A percentile compares a stretch with the other conserved stretches of the same genome.
Evolutionary conservation across 1,139 yeast species (phyloP).

Genomic region (Hemisphaericaspora xylanilytica): DNA sequence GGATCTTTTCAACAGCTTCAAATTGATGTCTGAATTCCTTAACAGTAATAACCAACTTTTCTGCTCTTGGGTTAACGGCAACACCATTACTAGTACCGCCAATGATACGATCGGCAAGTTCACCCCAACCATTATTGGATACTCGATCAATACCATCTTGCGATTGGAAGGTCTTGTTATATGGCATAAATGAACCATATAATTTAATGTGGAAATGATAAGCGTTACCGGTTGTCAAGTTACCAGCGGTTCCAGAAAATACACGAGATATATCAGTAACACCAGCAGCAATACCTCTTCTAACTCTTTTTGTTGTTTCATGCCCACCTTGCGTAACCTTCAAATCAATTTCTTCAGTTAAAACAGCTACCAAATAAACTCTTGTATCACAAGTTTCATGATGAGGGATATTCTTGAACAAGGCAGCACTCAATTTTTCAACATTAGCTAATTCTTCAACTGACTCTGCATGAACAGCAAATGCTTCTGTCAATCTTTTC

Average conservation of each 20-base stretch:
- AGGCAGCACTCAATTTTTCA: slow-evolving; percentile 73
- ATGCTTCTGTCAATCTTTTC: slow-evolving; percentile 75
- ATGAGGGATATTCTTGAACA: slow-evolving; percentile 77
- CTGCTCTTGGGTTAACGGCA: slow-evolving; percentile 81
- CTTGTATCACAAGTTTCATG: slow-evolving; percentile 60
- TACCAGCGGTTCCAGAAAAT: slow-evolving; percentile 64
- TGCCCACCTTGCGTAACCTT: slow-evolving; percentile 22
- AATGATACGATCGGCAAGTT: slow-evolving; percentile 73
- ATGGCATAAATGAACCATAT: slow-evolving; percentile 63
- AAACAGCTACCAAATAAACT: slow-evolving; percentile 64
- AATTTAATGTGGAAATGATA: slow-evolving; percentile 72
- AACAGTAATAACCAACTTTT: slow-evolving; percentile 63
- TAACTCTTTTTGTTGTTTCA: slow-evolving; percentile 42
- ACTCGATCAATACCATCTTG: slow-evolving; percentile 21
- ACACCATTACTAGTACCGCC: slow-evolving; percentile 76
- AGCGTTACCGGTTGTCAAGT: slow-evolving; percentile 58
- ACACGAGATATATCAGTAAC: slow-evolving; percentile 82
- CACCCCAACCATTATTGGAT: slow-evolving; percentile 86
- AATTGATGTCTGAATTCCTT: slow-evolving; percentile 71
- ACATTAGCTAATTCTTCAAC: slow-evolving; percentile 59
- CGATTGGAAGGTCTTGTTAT: slow-evolving; percentile 17
- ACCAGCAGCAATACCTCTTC: slow-evolving; percentile 87
- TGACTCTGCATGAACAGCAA: slow-evolving; percentile 62
- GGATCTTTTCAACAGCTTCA: background rate
- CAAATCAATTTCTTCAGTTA: slow-evolving; percentile 58